phyloP scores from a whole-genome alignment of 371 early-diverging fungal species.

The Chytridiales sp. region DNA sequence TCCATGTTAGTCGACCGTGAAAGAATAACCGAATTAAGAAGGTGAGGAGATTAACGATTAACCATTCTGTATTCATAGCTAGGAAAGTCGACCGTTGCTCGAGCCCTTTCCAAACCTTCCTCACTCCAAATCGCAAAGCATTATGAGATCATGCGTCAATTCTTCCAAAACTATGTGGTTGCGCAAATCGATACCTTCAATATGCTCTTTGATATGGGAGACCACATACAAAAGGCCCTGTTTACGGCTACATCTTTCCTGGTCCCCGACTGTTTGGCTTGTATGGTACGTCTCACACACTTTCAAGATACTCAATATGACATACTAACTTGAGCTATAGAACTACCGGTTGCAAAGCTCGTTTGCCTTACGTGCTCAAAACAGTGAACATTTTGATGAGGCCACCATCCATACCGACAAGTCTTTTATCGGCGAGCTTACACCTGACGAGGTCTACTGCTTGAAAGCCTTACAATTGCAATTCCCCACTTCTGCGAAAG shows the following conservation, averaged over 20 bases:
- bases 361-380: slow-evolving; percentile 1
- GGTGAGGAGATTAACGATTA: not conserved
- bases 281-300: slow-evolving; percentile 4
- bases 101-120: not conserved
- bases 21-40: not conserved
- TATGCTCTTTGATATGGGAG: not conserved
- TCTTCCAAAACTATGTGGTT: slow-evolving; percentile 8
- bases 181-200: not conserved
- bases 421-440: not conserved
- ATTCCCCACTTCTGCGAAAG: slow-evolving; percentile 4
- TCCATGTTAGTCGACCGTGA: not conserved
- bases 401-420: not conserved
- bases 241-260: slow-evolving; percentile 8
- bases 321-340: not conserved
- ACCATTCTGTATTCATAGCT: not conserved
- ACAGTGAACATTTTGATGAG: slow-evolving; percentile 1
- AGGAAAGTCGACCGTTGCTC: not conserved
- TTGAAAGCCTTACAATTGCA: not conserved
- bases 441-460: slow-evolving; percentile 11
- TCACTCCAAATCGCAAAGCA: not conserved
- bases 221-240: not conserved
- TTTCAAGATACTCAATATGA: not conserved
- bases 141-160: slow-evolving; percentile 7
- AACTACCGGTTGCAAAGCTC: slow-evolving; percentile 17
- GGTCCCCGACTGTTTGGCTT: slow-evolving; percentile 6